These are phyloP conservation scores for Neofusicoccum parvum DNA, from an alignment of 2,329 filamentous ascomycete genomes.

Conservation along the genomic window DNA sequence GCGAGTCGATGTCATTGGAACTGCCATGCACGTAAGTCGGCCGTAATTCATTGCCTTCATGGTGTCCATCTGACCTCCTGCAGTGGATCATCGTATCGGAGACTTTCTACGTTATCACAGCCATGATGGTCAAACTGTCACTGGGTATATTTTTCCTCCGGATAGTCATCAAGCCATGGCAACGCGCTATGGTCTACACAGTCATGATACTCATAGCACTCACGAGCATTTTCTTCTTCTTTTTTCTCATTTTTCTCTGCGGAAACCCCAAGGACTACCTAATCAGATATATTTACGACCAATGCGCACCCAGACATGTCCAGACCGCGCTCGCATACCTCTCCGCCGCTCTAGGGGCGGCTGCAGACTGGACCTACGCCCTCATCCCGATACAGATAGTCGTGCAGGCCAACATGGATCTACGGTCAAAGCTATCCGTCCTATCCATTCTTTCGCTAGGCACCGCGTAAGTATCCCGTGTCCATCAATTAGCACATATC, in stretches of 20 bases:
- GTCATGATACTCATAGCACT: conserved; percentile 34
- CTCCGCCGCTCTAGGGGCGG: conserved; percentile 33
- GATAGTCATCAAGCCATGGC: conserved; percentile 45
- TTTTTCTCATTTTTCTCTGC: conserved; percentile 57
- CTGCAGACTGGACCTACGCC: conserved; percentile 37
- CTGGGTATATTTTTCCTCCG: conserved; percentile 49
- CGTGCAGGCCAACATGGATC: conserved; percentile 58
- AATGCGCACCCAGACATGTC: conserved; percentile 47
- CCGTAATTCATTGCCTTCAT: background rate
- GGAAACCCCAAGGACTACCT: conserved; percentile 33
- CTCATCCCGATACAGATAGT: conserved; percentile 51
- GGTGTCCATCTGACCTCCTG: background rate
- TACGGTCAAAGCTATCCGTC: conserved; percentile 55
- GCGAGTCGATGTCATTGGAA: conserved; percentile 23
- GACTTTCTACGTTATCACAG: conserved; percentile 42
- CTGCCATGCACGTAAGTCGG: conserved; percentile 11
- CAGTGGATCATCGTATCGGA: conserved; percentile 42
- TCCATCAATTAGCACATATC: background rate
- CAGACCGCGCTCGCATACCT: conserved; percentile 57
- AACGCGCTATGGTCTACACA: conserved; percentile 32
- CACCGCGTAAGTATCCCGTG: conserved; percentile 29
- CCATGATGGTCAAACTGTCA: conserved; percentile 48
- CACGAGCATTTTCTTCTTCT: conserved; percentile 46
- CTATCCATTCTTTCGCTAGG: conserved; percentile 56
- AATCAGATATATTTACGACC: conserved; percentile 35